phyloP scores from a whole-genome alignment of 1,139 yeast genomes.

The Geotrichum klebahnii region DNA sequence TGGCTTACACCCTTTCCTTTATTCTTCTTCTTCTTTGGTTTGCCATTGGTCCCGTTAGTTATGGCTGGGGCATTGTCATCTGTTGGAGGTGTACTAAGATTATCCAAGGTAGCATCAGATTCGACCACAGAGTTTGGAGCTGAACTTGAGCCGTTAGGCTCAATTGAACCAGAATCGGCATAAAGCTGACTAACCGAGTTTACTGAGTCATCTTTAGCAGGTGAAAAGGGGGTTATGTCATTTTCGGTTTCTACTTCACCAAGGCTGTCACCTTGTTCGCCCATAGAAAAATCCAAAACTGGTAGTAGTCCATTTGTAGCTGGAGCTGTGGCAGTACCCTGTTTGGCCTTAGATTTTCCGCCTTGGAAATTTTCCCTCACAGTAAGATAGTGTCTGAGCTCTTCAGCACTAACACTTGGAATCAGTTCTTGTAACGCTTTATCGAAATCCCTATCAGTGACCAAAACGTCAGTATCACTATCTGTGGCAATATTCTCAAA shows the following conservation, averaged over 20 bases:
- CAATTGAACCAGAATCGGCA: too few relatives aligned
- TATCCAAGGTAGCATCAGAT: background rate
- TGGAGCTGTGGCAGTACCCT: background rate
- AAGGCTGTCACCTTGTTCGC: background rate
- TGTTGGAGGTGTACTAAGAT: background rate
- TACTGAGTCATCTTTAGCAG: too few relatives aligned
- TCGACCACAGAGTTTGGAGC: too few relatives aligned
- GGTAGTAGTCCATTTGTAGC: background rate
- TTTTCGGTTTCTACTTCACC: too few relatives aligned
- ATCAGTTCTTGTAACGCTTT: constrained; percentile 67
- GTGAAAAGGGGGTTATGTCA: too few relatives aligned
- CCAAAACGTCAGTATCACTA: constrained; percentile 65
- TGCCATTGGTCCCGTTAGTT: background rate
- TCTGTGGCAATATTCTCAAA: constrained; percentile 75
- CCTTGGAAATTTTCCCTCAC: constrained; percentile 75
- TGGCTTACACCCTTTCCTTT: constrained; percentile 6
- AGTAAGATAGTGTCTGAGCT: constrained; percentile 70
- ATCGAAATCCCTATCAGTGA: constrained; percentile 65
- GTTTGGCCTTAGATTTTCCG: constrained; percentile 25
- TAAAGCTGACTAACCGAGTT: too few relatives aligned
- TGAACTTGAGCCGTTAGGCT: too few relatives aligned
- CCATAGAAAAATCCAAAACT: constrained; percentile 4
- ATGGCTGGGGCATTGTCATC: background rate
- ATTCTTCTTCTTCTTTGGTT: background rate
- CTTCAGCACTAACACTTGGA: constrained; percentile 87